phyloP scores from a whole-genome alignment of 768 basidiomycete species.

The Thelephora aurantiotincta region DNA sequence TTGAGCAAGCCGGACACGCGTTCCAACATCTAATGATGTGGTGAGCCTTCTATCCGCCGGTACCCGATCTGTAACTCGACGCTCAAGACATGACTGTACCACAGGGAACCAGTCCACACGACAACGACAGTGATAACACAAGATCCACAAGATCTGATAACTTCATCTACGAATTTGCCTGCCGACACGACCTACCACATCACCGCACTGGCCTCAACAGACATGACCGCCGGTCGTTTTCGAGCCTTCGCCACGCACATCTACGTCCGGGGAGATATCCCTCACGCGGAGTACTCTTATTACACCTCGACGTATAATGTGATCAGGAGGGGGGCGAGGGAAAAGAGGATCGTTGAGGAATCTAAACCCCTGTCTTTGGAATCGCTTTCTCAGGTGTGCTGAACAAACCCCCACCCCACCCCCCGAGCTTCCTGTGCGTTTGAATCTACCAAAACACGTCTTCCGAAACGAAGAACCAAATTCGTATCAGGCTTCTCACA shows the following conservation, averaged over 20 bases:
- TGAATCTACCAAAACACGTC: too few relatives aligned
- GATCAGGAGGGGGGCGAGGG: neutral
- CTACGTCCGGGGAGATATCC: neutral
- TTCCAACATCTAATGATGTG: neutral
- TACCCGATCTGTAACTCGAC: neutral
- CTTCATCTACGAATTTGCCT: neutral
- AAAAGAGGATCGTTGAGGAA: neutral
- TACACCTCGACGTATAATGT: neutral
- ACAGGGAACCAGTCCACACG: neutral
- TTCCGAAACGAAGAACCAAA: too few relatives aligned
- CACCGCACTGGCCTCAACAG: neutral
- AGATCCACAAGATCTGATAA: too few relatives aligned
- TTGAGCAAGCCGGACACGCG: neutral
- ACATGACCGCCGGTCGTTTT: neutral
- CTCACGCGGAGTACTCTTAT: neutral
- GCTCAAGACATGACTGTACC: neutral
- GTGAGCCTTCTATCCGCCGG: neutral
- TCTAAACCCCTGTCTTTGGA: neutral
- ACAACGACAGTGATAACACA: too few relatives aligned
- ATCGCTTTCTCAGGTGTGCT: neutral
- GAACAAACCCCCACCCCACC: too few relatives aligned
- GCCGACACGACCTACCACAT: slow-evolving; percentile 1
- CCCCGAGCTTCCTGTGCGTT: too few relatives aligned
- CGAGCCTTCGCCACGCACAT: neutral
- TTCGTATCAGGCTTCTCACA: too few relatives aligned